Base-by-base conservation (phyloP, 108 stramenopile species). In the Nitzschia inconspicua region DNA sequence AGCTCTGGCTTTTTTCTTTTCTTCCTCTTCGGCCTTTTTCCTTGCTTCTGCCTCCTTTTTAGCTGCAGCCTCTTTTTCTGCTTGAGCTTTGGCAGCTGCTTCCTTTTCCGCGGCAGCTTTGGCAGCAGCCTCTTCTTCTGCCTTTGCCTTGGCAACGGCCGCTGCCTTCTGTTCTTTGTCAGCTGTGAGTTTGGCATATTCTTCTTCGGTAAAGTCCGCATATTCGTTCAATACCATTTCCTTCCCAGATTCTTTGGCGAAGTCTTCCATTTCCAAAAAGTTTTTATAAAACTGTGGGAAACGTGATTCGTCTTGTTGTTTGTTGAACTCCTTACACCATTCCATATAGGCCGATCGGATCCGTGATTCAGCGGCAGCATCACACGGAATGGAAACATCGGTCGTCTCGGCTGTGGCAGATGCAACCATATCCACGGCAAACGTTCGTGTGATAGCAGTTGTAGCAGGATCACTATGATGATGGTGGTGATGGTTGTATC, bases 201-300 rank as follows among this genome's bases (percentile, higher is more conserved):
- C 91, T 19, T 73, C 84, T 60, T 82, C 84, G 4, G 85, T 85
- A 60, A 69, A 82, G 55, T 93, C 91, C 9, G 84, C 91, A 50
- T 68, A 87, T 56, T 87, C 80, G 63, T 93, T 93, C 56, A 93
- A 53, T n/a, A 70, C 63, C 69, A 91, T 72, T 60, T 82, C 78
- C 57, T 84, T 80, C 14, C 81, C 83, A 52, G 81, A 79, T 36
- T 90, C 83, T 42, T 84, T 73, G 1, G 87, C 80, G 43, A 77
- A 89, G 20, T 82, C 79, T 66, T 93, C 88, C 91, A 93, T 93
- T n/a, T 78, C 78, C 61, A 89, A 50, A 66, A 77, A 89, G 69
- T 93, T 93, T 25, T 65, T 61, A 16, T 66, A 76, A 60, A 93
- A 93, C 10, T 79, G 74, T 9, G 78, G 71, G 62, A 87, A 93